Percentiles rank a stretch among this genome's conserved stretches.
Conservation (phyloP, 805 yeast genomes). For the Cyberlindnera misumaiensis region DNA sequence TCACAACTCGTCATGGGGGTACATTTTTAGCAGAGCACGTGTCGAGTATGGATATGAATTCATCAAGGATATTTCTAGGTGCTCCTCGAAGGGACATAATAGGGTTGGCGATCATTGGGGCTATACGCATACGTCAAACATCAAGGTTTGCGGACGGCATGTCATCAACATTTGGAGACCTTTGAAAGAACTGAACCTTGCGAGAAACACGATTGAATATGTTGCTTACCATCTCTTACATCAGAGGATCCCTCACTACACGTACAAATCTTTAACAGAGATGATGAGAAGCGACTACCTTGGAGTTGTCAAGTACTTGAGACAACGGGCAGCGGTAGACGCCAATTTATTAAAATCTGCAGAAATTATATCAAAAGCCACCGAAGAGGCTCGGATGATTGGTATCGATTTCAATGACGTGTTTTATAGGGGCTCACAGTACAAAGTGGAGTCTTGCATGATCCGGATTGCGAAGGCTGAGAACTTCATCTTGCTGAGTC, state of each 20-base stretch:
- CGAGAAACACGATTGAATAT: slow-evolving; percentile 71
- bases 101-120: slow-evolving; percentile 75
- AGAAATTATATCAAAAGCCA: slow-evolving; percentile 62
- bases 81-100: slow-evolving; percentile 38
- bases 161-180: slow-evolving; percentile 81
- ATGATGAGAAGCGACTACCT: slow-evolving; percentile 33
- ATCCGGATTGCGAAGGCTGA: slow-evolving; percentile 71
- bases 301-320: slow-evolving; percentile 40
- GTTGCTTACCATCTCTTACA: slow-evolving; percentile 64
- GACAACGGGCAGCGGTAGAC: slow-evolving; percentile 37
- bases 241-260: slow-evolving; percentile 57
- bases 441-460: slow-evolving; percentile 82
- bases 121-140: slow-evolving; percentile 64
- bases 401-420: slow-evolving; percentile 91
- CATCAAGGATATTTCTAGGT: slow-evolving; percentile 55
- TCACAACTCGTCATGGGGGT: slow-evolving; percentile 85
- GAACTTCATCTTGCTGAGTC: slow-evolving; percentile 66
- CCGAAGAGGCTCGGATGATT: slow-evolving; percentile 77
- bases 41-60: slow-evolving; percentile 43
- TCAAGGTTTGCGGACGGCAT: slow-evolving; percentile 73
- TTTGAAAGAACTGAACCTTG: slow-evolving; percentile 56
- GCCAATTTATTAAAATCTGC: slow-evolving; percentile 37
- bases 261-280: slow-evolving; percentile 39
- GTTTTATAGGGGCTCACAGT: slow-evolving; percentile 88
- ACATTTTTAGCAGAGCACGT: slow-evolving; percentile 58